A percentile compares a stretch with the other conserved stretches of the same genome.
Conservation (phyloP, 495 filamentous ascomycete species). For the Penicillium paxilli region DNA sequence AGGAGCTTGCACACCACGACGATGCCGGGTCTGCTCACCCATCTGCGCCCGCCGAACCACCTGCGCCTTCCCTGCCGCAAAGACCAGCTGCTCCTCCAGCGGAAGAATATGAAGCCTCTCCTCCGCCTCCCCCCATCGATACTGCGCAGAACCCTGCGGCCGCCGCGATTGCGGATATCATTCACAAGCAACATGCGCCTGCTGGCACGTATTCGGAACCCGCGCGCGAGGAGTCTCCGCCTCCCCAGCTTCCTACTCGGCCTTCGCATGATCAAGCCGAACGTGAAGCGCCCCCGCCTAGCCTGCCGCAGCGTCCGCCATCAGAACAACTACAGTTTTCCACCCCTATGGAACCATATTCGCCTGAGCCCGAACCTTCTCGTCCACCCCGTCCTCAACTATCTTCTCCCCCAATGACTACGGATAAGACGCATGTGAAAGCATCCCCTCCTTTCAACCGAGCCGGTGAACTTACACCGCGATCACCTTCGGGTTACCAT, state of each 20-base stretch:
- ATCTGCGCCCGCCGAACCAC: conserved; percentile 27
- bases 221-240: conserved; percentile 34
- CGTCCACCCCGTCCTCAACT: conserved; percentile 26
- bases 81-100: conserved; percentile 28
- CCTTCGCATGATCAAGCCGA: conserved; percentile 51
- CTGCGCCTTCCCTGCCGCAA: conserved; percentile 41
- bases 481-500: conserved; percentile 77
- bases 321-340: conserved; percentile 52
- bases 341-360: conserved; percentile 52
- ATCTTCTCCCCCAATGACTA: conserved; percentile 21
- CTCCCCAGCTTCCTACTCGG: conserved; percentile 42
- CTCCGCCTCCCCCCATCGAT: conserved; percentile 28
- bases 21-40: conserved; percentile 26
- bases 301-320: conserved; percentile 67
- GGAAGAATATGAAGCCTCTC: conserved; percentile 25
- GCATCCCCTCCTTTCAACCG: conserved; percentile 62
- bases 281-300: conserved; percentile 59
- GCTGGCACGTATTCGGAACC: conserved; percentile 28
- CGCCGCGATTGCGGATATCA: conserved; percentile 69
- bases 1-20: conserved; percentile 27
- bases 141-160: conserved; percentile 65
- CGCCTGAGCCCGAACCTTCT: conserved; percentile 34
- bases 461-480: conserved; percentile 43
- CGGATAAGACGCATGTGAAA: conserved; percentile 37
- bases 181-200: conserved; percentile 54